Percentiles rank a stretch among this genome's conserved stretches.
phyloP scores from a whole-genome alignment of 192 early-diverging fungal species.

The Chytriomyces sp. region DNA sequence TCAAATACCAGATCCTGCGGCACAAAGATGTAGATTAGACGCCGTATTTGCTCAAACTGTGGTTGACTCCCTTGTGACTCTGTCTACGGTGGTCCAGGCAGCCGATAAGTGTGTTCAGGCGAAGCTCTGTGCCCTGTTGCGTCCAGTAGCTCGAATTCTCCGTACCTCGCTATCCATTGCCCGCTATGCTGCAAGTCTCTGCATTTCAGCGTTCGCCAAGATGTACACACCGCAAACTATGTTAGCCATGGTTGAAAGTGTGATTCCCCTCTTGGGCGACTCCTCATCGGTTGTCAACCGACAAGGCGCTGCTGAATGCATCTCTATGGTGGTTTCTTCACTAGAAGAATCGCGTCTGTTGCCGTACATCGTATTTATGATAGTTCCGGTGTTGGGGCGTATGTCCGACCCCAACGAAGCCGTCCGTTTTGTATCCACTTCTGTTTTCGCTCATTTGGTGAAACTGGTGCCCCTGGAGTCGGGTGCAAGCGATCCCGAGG shows the following conservation, averaged over 20 bases:
- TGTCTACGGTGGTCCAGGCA: constrained; percentile 65
- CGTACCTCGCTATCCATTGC: constrained; percentile 72
- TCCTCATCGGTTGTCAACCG: constrained; percentile 65
- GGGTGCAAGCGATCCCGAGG: constrained; percentile 92
- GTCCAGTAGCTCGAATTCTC: constrained; percentile 66
- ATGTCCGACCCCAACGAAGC: constrained; percentile 95
- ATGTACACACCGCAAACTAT: constrained; percentile 73
- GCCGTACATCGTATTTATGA: constrained; percentile 96
- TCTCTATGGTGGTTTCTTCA: constrained; percentile 77
- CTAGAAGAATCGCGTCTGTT: constrained; percentile 77
- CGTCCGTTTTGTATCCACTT: constrained; percentile 87
- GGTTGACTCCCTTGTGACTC: constrained; percentile 76
- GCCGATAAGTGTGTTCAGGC: constrained; percentile 56
- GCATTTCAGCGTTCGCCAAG: constrained; percentile 72
- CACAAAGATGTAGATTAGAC: constrained; percentile 30
- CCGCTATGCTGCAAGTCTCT: constrained; percentile 75
- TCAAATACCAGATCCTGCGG: constrained; percentile 28
- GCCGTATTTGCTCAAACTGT: constrained; percentile 62
- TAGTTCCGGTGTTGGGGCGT: constrained; percentile 92
- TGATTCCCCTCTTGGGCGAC: constrained; percentile 80
- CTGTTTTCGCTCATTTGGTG: constrained; percentile 93
- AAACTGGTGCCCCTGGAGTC: constrained; percentile 94
- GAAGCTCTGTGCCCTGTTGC: constrained; percentile 61
- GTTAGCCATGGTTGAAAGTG: constrained; percentile 74
- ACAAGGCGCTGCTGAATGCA: constrained; percentile 86